A percentile compares a stretch with the other conserved stretches of the same genome.
Conservation (phyloP, 2,329 filamentous ascomycete species). For the Penicillium sclerotiorum region DNA sequence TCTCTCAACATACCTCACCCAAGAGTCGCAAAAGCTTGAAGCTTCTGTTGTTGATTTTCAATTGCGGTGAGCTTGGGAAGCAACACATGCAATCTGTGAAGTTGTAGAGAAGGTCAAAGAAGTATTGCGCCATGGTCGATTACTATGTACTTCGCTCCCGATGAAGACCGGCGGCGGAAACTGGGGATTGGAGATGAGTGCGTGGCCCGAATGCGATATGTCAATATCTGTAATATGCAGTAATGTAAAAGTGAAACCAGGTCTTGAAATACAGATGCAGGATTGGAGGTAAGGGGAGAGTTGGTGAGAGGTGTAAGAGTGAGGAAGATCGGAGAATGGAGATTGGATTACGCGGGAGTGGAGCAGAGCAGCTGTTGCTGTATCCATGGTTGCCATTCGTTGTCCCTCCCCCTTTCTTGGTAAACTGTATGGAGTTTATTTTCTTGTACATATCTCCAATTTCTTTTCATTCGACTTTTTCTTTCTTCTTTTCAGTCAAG, state of each 20-base stretch:
- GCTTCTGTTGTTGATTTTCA: conserved; percentile 91
- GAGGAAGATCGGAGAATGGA: conserved; percentile 4
- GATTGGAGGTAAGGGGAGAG: conserved; percentile 1
- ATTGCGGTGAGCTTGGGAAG: conserved; percentile 88
- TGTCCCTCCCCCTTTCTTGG: conserved; percentile 18
- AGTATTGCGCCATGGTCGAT: conserved; percentile 78
- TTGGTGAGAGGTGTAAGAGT: conserved; percentile 6
- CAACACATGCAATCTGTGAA: conserved; percentile 94
- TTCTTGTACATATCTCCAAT: background rate
- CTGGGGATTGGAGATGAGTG: background rate
- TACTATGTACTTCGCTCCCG: background rate
- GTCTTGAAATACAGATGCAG: background rate
- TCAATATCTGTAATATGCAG: background rate
- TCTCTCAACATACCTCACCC: conserved; percentile 69
- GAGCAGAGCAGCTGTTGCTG: conserved; percentile 6
- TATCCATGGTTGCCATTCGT: conserved; percentile 24
- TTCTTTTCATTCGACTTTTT: background rate
- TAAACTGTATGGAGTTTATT: background rate
- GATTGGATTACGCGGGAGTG: conserved; percentile 23
- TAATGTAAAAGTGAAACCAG: background rate
- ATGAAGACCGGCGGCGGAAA: background rate
- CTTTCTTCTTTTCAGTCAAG: background rate
- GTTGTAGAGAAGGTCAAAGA: conserved; percentile 87
- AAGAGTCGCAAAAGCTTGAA: conserved; percentile 95
- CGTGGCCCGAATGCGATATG: background rate